Evolutionary conservation across 495 filamentous ascomycete species (phyloP), one percentile per base, ranked within the genome.

Genomic region (Aspergillus mulundensis): DNA sequence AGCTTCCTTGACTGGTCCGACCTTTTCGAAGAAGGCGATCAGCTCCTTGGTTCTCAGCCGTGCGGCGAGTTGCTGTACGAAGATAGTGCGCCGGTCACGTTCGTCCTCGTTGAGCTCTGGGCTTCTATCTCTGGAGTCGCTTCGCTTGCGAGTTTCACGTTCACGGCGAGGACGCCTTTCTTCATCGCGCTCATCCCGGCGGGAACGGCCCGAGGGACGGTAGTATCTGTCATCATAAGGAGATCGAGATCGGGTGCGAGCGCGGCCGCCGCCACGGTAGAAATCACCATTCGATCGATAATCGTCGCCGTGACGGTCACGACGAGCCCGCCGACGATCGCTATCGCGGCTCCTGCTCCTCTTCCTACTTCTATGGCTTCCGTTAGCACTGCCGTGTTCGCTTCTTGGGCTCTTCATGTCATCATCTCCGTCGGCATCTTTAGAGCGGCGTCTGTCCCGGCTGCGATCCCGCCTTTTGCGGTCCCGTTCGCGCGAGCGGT

Each of bases 61-160:
- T 50, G 89, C 90, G 50, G 94, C 92, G 60, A 99, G 84, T 69
- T 99, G 95, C 75, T 97, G 94, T 41, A 97, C 95, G 66, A 99
- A 99, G 56, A 99, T 89, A 60, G 94, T 98, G 58, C 95, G 88
- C 57, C 89, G 85, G 76, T 98, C 94, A 64, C 92, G 90, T 71
- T 97, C 93, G 75, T 97, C 94, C 69, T 97, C 93, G 58, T 88
- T 96, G 36, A 88, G 83, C 60, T 87, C 86, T 62, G 67, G 75
- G 58, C 70, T 81, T 77, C 77, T 81, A 77, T 67, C 77, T 54
- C 75, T 74, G 28, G 74, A 71, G 60, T 79, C 74, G 58, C 77
- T 78, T 39, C 74, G 73, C 67, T 79, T 79, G 63, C 81, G 75
- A 38, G 76, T 77, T 42, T 84, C 81, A 53, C 82, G 76, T 19